These are phyloP conservation scores for Talaromyces atroroseus DNA, from an alignment of 2,329 filamentous ascomycete genomes.

Conservation along the genomic window DNA sequence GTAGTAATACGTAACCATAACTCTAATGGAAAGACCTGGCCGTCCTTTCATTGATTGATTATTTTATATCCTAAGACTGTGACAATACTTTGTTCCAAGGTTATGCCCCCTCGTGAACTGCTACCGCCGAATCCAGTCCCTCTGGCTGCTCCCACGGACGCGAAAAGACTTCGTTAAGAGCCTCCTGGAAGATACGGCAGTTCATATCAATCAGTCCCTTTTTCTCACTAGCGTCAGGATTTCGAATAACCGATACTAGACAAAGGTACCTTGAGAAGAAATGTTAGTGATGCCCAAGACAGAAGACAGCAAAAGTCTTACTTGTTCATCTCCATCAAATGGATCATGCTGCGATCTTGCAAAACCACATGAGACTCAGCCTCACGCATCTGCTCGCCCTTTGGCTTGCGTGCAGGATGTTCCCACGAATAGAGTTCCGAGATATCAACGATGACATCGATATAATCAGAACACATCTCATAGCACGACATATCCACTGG, in stretches of 20 bases:
- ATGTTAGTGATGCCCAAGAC: conserved; percentile 15
- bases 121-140: neutral
- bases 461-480: conserved; percentile 97
- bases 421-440: conserved; percentile 89
- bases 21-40: neutral
- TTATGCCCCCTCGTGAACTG: conserved; percentile 4
- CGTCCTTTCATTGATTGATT: neutral
- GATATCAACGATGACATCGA: conserved; percentile 96
- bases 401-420: conserved; percentile 37
- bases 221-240: conserved; percentile 59
- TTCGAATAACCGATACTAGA: conserved; percentile 60
- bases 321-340: conserved; percentile 63
- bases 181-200: conserved; percentile 58
- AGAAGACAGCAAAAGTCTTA: conserved; percentile 23
- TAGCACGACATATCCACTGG: conserved; percentile 94
- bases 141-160: conserved; percentile 40
- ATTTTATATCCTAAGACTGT: neutral
- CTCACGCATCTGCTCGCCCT: conserved; percentile 46
- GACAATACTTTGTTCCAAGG: neutral
- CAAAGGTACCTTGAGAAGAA: conserved; percentile 51
- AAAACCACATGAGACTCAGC: conserved; percentile 60
- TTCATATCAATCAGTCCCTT: conserved; percentile 64
- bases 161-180: conserved; percentile 57
- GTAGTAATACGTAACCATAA: neutral
- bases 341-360: conserved; percentile 58